Evolutionary conservation across 176 grass and related monocot species (phyloP).

Genomic region (Poa pratensis): DNA sequence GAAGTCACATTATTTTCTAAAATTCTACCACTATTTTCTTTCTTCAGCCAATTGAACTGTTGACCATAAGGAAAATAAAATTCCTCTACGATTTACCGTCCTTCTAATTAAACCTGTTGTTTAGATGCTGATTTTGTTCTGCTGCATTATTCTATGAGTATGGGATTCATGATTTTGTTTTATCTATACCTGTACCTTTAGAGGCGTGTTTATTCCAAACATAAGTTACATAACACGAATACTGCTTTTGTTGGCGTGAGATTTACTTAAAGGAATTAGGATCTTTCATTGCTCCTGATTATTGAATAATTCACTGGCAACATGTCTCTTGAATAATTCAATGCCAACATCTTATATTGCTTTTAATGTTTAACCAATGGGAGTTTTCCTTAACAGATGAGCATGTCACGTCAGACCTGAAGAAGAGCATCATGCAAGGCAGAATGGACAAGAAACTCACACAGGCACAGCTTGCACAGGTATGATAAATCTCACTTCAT

Average conservation of each 20-base stretch:
- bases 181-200: background rate
- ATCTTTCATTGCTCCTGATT: background rate
- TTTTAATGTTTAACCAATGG: background rate
- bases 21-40: background rate
- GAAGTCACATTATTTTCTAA: background rate
- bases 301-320: background rate
- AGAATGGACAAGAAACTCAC: conserved; percentile 33
- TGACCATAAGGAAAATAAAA: background rate
- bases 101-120: background rate
- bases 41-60: background rate
- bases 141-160: background rate
- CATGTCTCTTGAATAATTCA: background rate
- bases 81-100: background rate
- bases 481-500: background rate
- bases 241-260: background rate
- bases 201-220: background rate
- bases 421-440: conserved; percentile 30
- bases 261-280: background rate
- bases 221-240: background rate
- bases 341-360: background rate
- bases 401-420: conserved; percentile 26
- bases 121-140: background rate
- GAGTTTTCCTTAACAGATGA: conserved; percentile 13
- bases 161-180: background rate
- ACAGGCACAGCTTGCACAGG: conserved; percentile 37